Conservation (phyloP, 306 rosid species). For the Sesbania bispinosa region DNA sequence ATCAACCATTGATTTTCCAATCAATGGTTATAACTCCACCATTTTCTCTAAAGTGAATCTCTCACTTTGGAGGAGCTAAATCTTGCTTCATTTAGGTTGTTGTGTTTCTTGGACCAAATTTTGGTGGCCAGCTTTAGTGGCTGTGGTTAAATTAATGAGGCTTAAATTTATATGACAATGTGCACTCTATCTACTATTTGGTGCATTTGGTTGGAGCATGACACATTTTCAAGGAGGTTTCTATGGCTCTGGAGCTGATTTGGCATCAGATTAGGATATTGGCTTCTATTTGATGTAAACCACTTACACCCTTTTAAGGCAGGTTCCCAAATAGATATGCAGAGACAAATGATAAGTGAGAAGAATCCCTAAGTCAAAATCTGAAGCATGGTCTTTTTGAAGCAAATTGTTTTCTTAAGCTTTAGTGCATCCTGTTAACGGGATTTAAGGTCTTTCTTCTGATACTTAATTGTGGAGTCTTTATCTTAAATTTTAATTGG, state of each 20-base stretch:
- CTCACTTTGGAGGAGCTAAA: too few relatives aligned
- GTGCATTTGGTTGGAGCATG: neutral
- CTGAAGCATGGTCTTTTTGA: neutral
- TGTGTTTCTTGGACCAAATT: slow-evolving; percentile 8
- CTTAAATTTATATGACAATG: neutral
- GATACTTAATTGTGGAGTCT: neutral
- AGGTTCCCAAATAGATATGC: neutral
- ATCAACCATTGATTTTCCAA: too few relatives aligned
- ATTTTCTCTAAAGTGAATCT: too few relatives aligned
- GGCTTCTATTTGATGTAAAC: neutral
- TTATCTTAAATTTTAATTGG: neutral
- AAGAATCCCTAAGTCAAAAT: neutral
- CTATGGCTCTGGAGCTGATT: neutral
- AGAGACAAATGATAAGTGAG: neutral
- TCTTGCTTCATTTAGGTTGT: neutral
- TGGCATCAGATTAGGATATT: neutral
- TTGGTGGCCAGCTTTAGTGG: slow-evolving; percentile 6
- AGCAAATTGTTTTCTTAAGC: neutral
- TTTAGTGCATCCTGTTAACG: neutral
- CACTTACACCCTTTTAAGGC: neutral
- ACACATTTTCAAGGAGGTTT: slow-evolving; percentile 1
- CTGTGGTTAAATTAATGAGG: neutral
- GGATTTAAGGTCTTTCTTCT: neutral
- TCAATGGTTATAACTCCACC: too few relatives aligned
- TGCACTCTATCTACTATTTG: neutral